These are phyloP conservation scores for Geotrichum carabidarum DNA, from an alignment of 1,139 yeast species.

Conservation along the genomic window DNA sequence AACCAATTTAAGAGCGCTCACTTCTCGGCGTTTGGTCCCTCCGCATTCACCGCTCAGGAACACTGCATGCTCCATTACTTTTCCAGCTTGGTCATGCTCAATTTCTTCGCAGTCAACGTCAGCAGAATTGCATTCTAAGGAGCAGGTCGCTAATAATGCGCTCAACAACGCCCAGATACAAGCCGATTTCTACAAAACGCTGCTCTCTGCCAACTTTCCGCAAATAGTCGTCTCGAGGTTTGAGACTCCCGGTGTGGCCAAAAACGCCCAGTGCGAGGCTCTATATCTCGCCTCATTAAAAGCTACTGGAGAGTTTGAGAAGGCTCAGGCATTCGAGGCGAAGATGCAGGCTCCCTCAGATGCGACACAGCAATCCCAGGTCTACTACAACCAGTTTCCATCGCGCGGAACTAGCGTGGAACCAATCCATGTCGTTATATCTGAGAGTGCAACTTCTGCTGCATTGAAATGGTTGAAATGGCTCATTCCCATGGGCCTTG, in stretches of 20 bases:
- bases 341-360: conserved; percentile 21
- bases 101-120: conserved; percentile 2
- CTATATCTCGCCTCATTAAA: conserved; percentile 76
- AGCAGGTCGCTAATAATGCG: conserved; percentile 75
- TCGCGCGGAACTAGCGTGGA: conserved; percentile 44
- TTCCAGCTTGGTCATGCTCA: conserved; percentile 8
- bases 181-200: conserved; percentile 70
- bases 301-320: conserved; percentile 68
- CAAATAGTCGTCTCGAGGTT: conserved; percentile 87
- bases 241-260: conserved; percentile 86
- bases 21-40: not conserved
- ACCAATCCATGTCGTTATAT: conserved; percentile 87
- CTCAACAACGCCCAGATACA: conserved; percentile 64
- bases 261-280: conserved; percentile 69
- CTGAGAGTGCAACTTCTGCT: conserved; percentile 73
- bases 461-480: conserved; percentile 86
- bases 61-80: conserved; percentile 7
- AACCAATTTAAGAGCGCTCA: not conserved
- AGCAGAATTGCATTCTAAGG: conserved; percentile 33
- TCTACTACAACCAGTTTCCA: not conserved
- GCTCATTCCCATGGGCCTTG: conserved; percentile 72
- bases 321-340: conserved; percentile 53
- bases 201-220: conserved; percentile 77
- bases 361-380: not conserved
- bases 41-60: not conserved